These are phyloP conservation scores for Trichoderma aggressivum DNA, from an alignment of 2,329 filamentous ascomycete species.

Conservation along the genomic window DNA sequence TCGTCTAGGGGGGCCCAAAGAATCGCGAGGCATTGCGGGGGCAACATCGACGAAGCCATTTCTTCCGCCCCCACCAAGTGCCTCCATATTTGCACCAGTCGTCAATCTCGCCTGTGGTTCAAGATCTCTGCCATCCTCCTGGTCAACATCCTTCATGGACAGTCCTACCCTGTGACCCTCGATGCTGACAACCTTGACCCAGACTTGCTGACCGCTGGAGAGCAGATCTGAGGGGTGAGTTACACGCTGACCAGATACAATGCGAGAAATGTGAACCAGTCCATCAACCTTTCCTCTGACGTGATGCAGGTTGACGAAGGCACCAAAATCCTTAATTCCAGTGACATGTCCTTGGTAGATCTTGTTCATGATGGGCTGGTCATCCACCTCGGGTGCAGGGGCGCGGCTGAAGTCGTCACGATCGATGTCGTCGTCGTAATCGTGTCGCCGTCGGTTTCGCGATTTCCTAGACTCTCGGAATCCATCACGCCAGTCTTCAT, in stretches of 20 bases:
- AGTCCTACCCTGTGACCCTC: slow-evolving; percentile 78
- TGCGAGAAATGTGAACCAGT: slow-evolving; percentile 87
- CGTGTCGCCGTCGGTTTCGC: slow-evolving; percentile 39
- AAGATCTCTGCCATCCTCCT: slow-evolving; percentile 79
- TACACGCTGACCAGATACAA: slow-evolving; percentile 79
- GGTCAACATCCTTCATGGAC: slow-evolving; percentile 97
- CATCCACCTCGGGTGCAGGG: slow-evolving; percentile 73
- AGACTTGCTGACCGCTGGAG: slow-evolving; percentile 75
- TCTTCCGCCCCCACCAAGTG: slow-evolving; percentile 62
- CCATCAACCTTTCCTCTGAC: slow-evolving; percentile 88
- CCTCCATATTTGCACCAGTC: slow-evolving; percentile 87
- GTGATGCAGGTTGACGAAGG: slow-evolving; percentile 87
- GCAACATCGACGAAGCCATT: slow-evolving; percentile 53
- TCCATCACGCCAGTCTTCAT: slow-evolving; percentile 46
- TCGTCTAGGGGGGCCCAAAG: slow-evolving; percentile 44
- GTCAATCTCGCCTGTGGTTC: slow-evolving; percentile 73
- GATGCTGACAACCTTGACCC: slow-evolving; percentile 88
- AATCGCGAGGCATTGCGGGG: slow-evolving; percentile 37
- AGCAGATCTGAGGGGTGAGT: slow-evolving; percentile 90
- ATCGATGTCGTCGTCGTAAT: slow-evolving; percentile 36
- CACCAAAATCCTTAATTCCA: slow-evolving; percentile 91
- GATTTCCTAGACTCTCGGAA: slow-evolving; percentile 32
- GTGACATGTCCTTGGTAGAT: slow-evolving; percentile 88
- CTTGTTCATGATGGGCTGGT: slow-evolving; percentile 77
- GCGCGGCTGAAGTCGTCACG: slow-evolving; percentile 62